These are phyloP conservation scores for Fremontodendron californicum DNA, from an alignment of 345 rosid genomes.

Conservation along the genomic window DNA sequence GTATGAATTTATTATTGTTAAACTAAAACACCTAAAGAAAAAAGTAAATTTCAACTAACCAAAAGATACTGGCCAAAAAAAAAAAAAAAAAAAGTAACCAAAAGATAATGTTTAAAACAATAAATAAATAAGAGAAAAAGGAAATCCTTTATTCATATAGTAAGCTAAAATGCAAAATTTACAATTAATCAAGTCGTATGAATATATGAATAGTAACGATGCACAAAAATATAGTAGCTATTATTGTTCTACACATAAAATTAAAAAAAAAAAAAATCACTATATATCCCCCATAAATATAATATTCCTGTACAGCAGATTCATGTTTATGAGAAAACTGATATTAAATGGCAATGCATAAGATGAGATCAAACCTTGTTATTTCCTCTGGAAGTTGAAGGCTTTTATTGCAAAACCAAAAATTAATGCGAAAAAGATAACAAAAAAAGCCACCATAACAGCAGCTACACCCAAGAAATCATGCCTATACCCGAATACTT, in stretches of 20 bases:
- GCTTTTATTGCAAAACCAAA: slow-evolving; percentile 83
- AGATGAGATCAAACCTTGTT: slow-evolving; percentile 9
- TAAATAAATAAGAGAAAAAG: too few species aligned
- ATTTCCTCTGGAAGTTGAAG: slow-evolving; percentile 91
- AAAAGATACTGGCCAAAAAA: too few species aligned
- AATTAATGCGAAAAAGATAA: slow-evolving; percentile 58
- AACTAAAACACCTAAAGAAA: too few species aligned
- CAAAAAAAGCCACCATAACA: slow-evolving; percentile 62
- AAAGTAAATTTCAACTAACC: too few species aligned
- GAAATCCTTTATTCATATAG: too few species aligned
- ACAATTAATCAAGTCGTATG: neutral
- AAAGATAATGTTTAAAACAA: too few species aligned
- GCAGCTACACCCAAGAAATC: slow-evolving; percentile 73
- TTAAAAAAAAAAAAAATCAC: neutral
- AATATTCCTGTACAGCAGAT: slow-evolving; percentile 1
- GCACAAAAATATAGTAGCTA: neutral
- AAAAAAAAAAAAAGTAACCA: too few species aligned
- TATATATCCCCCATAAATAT: neutral
- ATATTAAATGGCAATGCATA: neutral
- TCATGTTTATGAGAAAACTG: neutral
- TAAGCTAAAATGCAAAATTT: neutral
- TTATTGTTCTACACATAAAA: neutral
- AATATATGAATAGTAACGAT: neutral
- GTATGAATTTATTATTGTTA: too few species aligned
- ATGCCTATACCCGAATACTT: slow-evolving; percentile 68